These are phyloP conservation scores for Thoreauomyces humboldtii DNA, from an alignment of 192 early-diverging fungal species.

Conservation along the genomic window DNA sequence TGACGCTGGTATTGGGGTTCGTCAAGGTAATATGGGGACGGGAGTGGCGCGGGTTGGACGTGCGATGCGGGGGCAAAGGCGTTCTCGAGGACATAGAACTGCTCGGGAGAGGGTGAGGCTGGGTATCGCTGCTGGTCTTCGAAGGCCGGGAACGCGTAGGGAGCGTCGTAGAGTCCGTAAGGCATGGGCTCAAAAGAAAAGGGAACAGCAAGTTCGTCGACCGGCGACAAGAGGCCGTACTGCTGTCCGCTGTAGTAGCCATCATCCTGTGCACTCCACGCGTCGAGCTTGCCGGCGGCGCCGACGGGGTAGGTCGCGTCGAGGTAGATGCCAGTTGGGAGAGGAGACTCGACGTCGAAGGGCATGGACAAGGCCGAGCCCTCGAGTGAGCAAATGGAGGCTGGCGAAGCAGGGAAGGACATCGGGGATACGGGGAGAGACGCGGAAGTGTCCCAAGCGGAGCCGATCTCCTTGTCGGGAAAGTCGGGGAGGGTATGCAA, in stretches of 20 bases:
- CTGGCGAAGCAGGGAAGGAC: no score
- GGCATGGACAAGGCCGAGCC: no score
- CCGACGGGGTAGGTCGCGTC: no score
- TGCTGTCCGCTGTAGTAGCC: neutral
- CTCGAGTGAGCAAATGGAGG: no score
- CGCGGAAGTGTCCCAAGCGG: no score
- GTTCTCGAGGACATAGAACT: conserved; percentile 26
- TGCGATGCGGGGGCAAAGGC: conserved; percentile 17
- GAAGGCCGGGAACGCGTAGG: neutral
- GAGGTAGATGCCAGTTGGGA: no score
- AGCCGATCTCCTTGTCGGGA: no score
- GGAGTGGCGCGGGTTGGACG: neutral
- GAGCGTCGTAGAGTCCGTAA: neutral
- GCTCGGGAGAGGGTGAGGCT: conserved; percentile 12
- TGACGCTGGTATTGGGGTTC: neutral
- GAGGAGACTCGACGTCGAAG: no score
- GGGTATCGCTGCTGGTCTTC: neutral
- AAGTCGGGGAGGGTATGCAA: no score
- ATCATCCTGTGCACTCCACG: neutral
- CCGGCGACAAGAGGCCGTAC: neutral
- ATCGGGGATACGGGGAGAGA: no score
- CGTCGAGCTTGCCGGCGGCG: neutral
- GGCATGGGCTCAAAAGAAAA: neutral
- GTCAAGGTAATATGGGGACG: neutral
- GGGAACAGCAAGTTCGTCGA: neutral